Evolutionary conservation across 495 filamentous ascomycete species (phyloP).

Genomic region (Letharia lupina): DNA sequence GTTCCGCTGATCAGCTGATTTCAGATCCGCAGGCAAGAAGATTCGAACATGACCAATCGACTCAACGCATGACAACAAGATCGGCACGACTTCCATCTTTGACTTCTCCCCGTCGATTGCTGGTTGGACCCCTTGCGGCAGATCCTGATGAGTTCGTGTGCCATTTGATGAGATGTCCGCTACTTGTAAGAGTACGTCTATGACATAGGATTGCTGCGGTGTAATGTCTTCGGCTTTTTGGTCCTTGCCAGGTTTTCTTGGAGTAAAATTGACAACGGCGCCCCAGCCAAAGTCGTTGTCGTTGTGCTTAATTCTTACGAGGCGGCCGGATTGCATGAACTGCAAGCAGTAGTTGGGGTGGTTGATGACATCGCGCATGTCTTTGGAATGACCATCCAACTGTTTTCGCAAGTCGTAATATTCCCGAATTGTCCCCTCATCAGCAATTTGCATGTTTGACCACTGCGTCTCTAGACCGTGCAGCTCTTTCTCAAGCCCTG

Average conservation of each 20-base stretch:
- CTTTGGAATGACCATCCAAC: slow-evolving; percentile 67
- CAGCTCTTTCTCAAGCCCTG: slow-evolving; percentile 71
- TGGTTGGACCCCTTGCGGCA: slow-evolving; percentile 57
- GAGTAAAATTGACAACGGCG: slow-evolving; percentile 61
- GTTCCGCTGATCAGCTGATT: slow-evolving; percentile 51
- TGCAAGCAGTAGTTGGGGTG: slow-evolving; percentile 76
- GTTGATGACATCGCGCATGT: slow-evolving; percentile 80
- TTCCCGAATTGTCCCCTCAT: slow-evolving; percentile 82
- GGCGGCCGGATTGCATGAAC: slow-evolving; percentile 71
- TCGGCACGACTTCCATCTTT: slow-evolving; percentile 77
- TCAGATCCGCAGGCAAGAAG: slow-evolving; percentile 68
- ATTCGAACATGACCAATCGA: slow-evolving; percentile 68
- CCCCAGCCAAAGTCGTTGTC: slow-evolving; percentile 90
- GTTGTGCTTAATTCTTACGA: slow-evolving; percentile 73
- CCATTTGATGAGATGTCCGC: slow-evolving; percentile 46
- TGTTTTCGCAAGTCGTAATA: slow-evolving; percentile 84
- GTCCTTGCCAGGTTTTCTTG: slow-evolving; percentile 50
- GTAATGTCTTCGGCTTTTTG: slow-evolving; percentile 54
- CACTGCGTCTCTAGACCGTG: slow-evolving; percentile 62
- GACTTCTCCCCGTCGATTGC: slow-evolving; percentile 55
- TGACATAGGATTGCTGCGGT: slow-evolving; percentile 64
- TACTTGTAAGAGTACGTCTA: slow-evolving; percentile 75
- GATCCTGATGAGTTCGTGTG: slow-evolving; percentile 49
- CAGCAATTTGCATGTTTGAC: slow-evolving; percentile 62
- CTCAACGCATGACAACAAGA: slow-evolving; percentile 74